Evolutionary conservation across 2,329 filamentous ascomycete species (phyloP), one percentile per base, ranked within the genome.

Genomic region (Sporothrix brunneoviolacea): DNA sequence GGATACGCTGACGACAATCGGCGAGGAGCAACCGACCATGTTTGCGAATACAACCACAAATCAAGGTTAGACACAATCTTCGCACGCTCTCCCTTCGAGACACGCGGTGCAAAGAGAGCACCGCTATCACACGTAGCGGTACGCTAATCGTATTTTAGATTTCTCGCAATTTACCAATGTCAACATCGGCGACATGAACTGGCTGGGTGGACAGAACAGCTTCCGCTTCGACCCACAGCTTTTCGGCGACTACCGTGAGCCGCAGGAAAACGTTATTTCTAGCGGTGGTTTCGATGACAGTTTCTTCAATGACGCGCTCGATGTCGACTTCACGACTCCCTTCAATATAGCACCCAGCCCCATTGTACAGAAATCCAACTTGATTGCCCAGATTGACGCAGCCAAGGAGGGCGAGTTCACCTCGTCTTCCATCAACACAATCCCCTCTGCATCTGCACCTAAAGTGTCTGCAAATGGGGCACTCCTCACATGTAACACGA

Each of bases 201-300:
- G 85, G 80, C 73, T 93, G 78, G 83, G 35, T 3, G 83, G 85
- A 60, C 87, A 94, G 64, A 91, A 90, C 60, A 84, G 84, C 51
- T 88, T 88, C 50, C 82, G 86, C 56, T 96, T 97, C 61, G 91
- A 97, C 55, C 91, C 93, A 0, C 83, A 93, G 50, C 75, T 97
- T 4, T 97, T 96, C 65, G 88, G 86, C 48, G 88, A 90, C 59
- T 97, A 96, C 68, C 84, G 93, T 47, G 93, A 98, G 62, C 83
- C 89, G 0, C 88, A 95, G 61, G 86, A 89, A 51, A 91, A 84
- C 50, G 77, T 95, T 13, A 69, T 95, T 16, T 72, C 74, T 57
- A 83, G 71, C 22, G 79, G 77, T 38, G 80, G 82, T 8, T 87
- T 94, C 57, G 87, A 88, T 49, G 86, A 82, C 55, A 74, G 66